Evolutionary conservation across 2,329 filamentous ascomycete genomes (phyloP).

Genomic region (Neophaeococcomyces mojaviensis): DNA sequence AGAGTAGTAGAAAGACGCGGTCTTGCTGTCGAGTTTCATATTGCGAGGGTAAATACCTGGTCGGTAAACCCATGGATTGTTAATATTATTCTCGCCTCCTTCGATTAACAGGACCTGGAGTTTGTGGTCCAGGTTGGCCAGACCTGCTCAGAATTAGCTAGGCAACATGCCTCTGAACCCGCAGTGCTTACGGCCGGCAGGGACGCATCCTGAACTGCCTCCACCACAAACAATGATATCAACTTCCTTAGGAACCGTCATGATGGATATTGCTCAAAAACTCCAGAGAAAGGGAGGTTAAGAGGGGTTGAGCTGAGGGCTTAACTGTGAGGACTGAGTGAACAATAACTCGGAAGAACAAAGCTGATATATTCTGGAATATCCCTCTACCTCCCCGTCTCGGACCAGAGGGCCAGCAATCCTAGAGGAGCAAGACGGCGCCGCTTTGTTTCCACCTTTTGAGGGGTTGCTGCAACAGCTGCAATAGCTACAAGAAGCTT

Average conservation of each 20-base stretch:
- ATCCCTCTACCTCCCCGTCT: constrained; percentile 10
- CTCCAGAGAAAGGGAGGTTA: constrained; percentile 1
- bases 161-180: constrained; percentile 33
- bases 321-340: neutral
- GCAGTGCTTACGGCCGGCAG: constrained; percentile 29
- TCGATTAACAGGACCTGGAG: constrained; percentile 65
- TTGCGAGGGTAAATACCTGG: constrained; percentile 71
- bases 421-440: neutral
- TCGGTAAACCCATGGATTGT: constrained; percentile 70
- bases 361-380: neutral
- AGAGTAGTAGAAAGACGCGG: constrained; percentile 73
- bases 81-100: constrained; percentile 64
- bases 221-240: constrained; percentile 75
- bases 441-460: neutral
- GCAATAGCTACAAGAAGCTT: neutral
- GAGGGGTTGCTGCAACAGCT: neutral
- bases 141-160: constrained; percentile 32
- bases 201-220: constrained; percentile 49
- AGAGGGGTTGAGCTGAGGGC: neutral
- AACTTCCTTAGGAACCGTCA: constrained; percentile 67
- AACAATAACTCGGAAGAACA: no score
- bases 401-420: constrained; percentile 9
- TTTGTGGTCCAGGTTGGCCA: constrained; percentile 69
- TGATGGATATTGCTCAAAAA: constrained; percentile 25
- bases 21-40: constrained; percentile 71